Conservation (phyloP, 495 filamentous ascomycete genomes). For the Hypoxylon rickii region DNA sequence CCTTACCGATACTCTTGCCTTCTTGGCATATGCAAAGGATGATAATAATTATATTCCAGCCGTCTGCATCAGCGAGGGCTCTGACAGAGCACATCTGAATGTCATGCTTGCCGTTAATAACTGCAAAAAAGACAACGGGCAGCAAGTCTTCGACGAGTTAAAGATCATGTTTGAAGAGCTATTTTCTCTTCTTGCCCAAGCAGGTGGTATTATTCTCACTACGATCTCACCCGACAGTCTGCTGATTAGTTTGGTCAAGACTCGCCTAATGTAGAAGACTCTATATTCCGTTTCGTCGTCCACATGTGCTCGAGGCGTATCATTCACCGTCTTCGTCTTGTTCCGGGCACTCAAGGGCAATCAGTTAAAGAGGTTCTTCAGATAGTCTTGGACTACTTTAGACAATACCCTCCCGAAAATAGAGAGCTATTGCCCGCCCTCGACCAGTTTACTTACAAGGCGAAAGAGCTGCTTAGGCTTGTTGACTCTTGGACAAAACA, state of each 20-base stretch:
- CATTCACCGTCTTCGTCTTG: constrained; percentile 37
- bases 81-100: constrained; percentile 24
- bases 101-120: constrained; percentile 49
- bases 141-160: constrained; percentile 30
- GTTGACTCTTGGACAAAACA: constrained; percentile 12
- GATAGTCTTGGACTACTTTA: constrained; percentile 6
- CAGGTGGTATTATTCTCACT: constrained; percentile 14
- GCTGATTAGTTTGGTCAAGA: constrained; percentile 2
- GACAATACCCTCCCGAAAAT: not conserved
- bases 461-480: constrained; percentile 16
- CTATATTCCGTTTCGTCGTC: constrained; percentile 41
- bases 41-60: constrained; percentile 43
- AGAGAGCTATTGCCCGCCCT: not conserved
- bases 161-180: constrained; percentile 39
- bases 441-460: not conserved
- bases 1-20: constrained; percentile 43
- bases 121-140: not conserved
- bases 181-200: constrained; percentile 30
- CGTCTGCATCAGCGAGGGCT: constrained; percentile 43
- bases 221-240: not conserved
- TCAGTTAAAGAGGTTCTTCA: constrained; percentile 31
- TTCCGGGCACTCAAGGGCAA: constrained; percentile 16
- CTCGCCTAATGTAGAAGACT: constrained; percentile 19
- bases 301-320: constrained; percentile 45
- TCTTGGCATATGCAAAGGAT: constrained; percentile 43